Percentiles rank a stretch among this genome's conserved stretches.
phyloP scores from a whole-genome alignment of 495 filamentous ascomycete genomes.

The Amniculicola lignicola region DNA sequence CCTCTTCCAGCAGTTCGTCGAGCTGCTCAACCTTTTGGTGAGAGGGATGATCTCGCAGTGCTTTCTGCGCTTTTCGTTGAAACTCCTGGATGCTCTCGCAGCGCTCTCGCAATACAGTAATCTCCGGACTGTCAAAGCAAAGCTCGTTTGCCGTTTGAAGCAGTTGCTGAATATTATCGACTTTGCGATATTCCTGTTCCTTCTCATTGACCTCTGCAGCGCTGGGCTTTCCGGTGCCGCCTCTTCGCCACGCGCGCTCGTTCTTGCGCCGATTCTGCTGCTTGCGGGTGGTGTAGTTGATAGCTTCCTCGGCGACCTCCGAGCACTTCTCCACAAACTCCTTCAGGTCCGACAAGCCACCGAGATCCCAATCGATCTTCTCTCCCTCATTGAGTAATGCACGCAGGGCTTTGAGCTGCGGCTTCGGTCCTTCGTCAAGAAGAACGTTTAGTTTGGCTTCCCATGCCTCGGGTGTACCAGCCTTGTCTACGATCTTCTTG shows the following conservation, averaged over 20 bases:
- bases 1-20: conserved; percentile 82
- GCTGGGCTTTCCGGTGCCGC: conserved; percentile 57
- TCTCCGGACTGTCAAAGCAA: conserved; percentile 93
- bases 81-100: conserved; percentile 83
- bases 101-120: conserved; percentile 79
- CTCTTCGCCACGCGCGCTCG: conserved; percentile 79
- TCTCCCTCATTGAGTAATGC: conserved; percentile 89
- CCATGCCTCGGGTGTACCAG: conserved; percentile 83
- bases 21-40: conserved; percentile 65
- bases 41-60: conserved; percentile 58
- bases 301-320: conserved; percentile 97
- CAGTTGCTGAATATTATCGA: conserved; percentile 83
- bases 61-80: conserved; percentile 69
- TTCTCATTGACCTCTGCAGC: conserved; percentile 79
- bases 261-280: conserved; percentile 98
- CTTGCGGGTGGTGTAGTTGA: conserved; percentile 94
- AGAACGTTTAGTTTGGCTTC: conserved; percentile 82
- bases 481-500: conserved; percentile 80
- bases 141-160: conserved; percentile 81
- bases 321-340: conserved; percentile 92
- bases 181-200: conserved; percentile 81
- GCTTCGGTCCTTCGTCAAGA: conserved; percentile 75
- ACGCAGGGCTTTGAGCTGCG: conserved; percentile 81
- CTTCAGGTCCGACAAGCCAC: conserved; percentile 76
- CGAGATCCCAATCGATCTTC: conserved; percentile 90